Percentiles rank a stretch among this genome's conserved stretches.
phyloP scores from a whole-genome alignment of 176 grass and related monocot species.

The Tillandsia fasciculata region DNA sequence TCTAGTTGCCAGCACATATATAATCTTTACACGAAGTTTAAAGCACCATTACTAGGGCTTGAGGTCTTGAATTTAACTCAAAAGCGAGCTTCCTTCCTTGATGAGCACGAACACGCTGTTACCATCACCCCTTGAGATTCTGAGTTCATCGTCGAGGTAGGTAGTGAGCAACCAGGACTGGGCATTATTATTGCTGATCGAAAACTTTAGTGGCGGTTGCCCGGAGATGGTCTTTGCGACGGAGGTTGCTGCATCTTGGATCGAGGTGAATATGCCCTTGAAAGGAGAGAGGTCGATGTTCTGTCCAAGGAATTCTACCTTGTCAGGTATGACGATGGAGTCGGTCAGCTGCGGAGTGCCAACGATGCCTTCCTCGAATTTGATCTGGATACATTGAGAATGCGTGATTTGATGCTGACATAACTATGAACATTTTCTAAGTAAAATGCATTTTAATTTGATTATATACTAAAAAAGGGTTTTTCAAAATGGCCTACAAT shows the following conservation, averaged over 20 bases:
- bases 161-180: conserved; percentile 89
- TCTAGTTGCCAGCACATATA: too few species aligned
- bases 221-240: conserved; percentile 78
- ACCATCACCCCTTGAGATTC: conserved; percentile 65
- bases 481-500: too few species aligned
- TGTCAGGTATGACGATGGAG: conserved; percentile 71
- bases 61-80: conserved; percentile 14
- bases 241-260: conserved; percentile 65
- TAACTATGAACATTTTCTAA: neutral
- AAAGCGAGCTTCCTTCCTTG: conserved; percentile 56
- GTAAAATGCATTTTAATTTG: neutral
- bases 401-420: too few species aligned
- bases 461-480: neutral
- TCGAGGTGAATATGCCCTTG: conserved; percentile 63
- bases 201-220: conserved; percentile 71
- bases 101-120: conserved; percentile 70
- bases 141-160: conserved; percentile 76
- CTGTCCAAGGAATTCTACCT: conserved; percentile 73
- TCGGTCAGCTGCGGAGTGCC: conserved; percentile 88
- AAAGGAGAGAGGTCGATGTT: conserved; percentile 70
- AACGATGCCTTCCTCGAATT: conserved; percentile 72
- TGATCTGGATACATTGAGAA: conserved; percentile 49
- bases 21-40: too few species aligned
- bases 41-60: neutral
- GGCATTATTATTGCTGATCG: conserved; percentile 44